Conservation (phyloP, 73 alveolate genomes). For the Uronychia setigera region DNA sequence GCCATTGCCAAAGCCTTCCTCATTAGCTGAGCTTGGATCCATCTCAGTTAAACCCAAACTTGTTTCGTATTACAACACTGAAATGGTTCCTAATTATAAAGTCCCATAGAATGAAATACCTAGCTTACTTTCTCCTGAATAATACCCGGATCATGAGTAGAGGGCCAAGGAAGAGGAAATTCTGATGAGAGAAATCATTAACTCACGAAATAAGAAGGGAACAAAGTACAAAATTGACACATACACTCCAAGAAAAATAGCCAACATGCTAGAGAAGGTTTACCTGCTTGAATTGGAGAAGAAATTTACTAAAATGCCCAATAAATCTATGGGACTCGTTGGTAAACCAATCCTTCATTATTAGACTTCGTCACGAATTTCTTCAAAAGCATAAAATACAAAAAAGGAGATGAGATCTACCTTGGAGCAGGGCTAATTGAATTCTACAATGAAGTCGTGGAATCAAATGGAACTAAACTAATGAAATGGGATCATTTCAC, state of each 20-base stretch:
- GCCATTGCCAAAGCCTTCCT: not conserved
- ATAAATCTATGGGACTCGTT: slow-evolving; percentile 29
- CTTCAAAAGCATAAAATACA: slow-evolving; percentile 44
- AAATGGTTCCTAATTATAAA: not conserved
- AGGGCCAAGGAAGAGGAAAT: not conserved
- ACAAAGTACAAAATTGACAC: slow-evolving; percentile 17
- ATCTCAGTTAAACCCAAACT: not conserved
- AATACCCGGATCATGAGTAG: not conserved
- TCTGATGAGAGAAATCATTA: not conserved
- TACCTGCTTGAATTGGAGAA: slow-evolving; percentile 57
- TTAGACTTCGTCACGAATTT: slow-evolving; percentile 49
- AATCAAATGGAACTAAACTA: slow-evolving; percentile 40
- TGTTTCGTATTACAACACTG: not conserved
- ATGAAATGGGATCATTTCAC: slow-evolving; percentile 67
- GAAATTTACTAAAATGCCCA: slow-evolving; percentile 37
- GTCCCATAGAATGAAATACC: not conserved
- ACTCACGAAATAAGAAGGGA: not conserved
- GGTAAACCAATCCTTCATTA: not conserved
- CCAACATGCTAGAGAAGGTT: slow-evolving; percentile 58
- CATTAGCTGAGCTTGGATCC: not conserved
- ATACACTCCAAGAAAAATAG: slow-evolving; percentile 54
- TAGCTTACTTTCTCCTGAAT: not conserved
- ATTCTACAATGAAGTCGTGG: slow-evolving; percentile 40
- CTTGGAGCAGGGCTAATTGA: slow-evolving; percentile 56
- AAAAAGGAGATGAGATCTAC: slow-evolving; percentile 41